A percentile compares a stretch with the other conserved stretches of the same genome.
Evolutionary conservation across 1,284 basidiomycete genomes (phyloP).

Genomic region (Austroboletus niveus): DNA sequence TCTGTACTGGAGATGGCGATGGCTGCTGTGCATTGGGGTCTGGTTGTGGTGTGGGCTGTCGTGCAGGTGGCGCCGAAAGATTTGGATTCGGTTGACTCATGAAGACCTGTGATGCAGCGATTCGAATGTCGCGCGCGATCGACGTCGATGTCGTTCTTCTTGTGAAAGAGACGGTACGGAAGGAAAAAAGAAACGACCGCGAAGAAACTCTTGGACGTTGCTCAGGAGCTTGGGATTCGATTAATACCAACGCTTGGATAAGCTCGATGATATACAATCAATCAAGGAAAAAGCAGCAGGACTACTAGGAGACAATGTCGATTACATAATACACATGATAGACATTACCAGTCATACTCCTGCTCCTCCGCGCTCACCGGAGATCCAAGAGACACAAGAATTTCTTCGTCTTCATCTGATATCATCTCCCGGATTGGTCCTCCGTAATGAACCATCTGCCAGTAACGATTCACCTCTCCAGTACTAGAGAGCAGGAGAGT

Average conservation of each 20-base stretch:
- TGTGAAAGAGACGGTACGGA: no score
- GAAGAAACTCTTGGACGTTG: neutral
- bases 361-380: no score
- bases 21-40: slow-evolving; percentile 22
- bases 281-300: no score
- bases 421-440: neutral
- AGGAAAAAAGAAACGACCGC: neutral
- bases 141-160: neutral
- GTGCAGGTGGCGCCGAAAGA: slow-evolving; percentile 26
- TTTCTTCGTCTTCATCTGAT: neutral
- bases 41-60: slow-evolving; percentile 19
- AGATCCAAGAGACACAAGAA: neutral
- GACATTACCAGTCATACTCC: no score
- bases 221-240: neutral
- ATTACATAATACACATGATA: no score
- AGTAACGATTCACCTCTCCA: neutral
- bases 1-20: neutral
- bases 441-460: slow-evolving; percentile 2
- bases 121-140: neutral
- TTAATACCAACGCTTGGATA: neutral
- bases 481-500: no score
- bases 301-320: no score
- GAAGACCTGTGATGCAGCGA: neutral
- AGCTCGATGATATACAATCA: no score
- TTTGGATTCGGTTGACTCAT: slow-evolving; percentile 29